Evolutionary conservation across 805 yeast species (phyloP), one percentile per base, ranked within the genome.

Genomic region (Candida rishiriensis): DNA sequence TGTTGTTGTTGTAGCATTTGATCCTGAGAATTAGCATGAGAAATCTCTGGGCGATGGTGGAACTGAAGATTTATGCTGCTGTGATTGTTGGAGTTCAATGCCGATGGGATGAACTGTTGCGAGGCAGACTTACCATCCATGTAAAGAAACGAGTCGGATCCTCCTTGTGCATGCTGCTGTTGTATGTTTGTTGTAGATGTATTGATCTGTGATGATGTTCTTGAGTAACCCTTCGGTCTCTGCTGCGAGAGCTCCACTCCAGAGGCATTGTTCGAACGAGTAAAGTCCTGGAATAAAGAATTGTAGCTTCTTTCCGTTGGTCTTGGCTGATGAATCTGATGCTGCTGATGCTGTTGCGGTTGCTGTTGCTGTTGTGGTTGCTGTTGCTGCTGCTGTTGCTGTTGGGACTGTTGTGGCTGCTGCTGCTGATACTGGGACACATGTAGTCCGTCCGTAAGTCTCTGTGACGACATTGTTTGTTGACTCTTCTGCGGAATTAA

Each of bases 271-370:
- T 30, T 29, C 10, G 42, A 40, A 11, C 26, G 17, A 8, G 36
- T 32, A 18, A 46, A 35, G 12, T 32, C 42, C 29, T 40, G 47
- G 35, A 47, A 47, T n/a, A 47, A 38, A 18, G 50, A 43, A 14
- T 28, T 33, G 30, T 47, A 47, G 16, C 29, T 42, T 35, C 47
- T 38, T 28, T 41, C 39, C 7, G 30, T 35, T n/a, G 26, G 36
- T 14, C 13, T 13, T 34, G 18, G 21, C 15, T 29, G 38, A 16
- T 21, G 18, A n/a, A 36, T 13, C 38, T 13, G 28, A 34, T 29
- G 28, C 12, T 34, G 34, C 16, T 40, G 32, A 12, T 28, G 38
- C 30, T 39, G 44, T 28, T 39, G 34, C 12, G 38, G 34, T 15
- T 28, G 17, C 34, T 18, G 14, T 35, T 29, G 32, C n/a, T n/a